phyloP scores from a whole-genome alignment of 176 grass and related monocot species.

The Leersia perrieri region DNA sequence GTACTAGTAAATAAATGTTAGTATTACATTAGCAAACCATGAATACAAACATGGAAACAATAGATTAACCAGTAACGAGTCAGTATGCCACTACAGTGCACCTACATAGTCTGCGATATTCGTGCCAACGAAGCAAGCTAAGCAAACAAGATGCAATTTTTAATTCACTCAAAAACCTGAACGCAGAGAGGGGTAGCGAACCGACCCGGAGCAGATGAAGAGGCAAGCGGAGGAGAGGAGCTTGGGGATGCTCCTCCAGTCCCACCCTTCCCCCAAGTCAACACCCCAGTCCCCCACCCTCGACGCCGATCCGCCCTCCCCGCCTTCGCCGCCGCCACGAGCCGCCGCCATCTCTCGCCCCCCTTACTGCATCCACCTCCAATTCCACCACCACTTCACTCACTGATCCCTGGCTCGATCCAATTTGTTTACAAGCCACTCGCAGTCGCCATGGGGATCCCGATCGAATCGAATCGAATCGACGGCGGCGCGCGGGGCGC shows the following conservation, averaged over 20 bases:
- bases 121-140: background rate
- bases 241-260: slow-evolving; percentile 43
- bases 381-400: background rate
- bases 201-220: slow-evolving; percentile 59
- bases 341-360: slow-evolving; percentile 35
- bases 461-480: background rate
- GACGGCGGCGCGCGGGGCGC: background rate
- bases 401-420: slow-evolving; percentile 20
- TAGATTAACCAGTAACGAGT: background rate
- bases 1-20: too few species aligned
- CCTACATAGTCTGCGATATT: background rate
- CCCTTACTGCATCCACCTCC: background rate
- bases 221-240: slow-evolving; percentile 54
- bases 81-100: background rate
- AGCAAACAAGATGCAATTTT: background rate
- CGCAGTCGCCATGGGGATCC: background rate
- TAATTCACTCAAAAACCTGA: background rate
- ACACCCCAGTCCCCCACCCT: slow-evolving; percentile 49
- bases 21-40: background rate
- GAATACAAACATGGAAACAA: background rate
- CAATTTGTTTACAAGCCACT: background rate
- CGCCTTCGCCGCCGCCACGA: background rate
- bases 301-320: slow-evolving; percentile 36
- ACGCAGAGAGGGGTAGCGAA: background rate
- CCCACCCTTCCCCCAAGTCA: slow-evolving; percentile 40